These are phyloP conservation scores for Stephanodiscus minutulus DNA, from an alignment of 108 stramenopile genomes.

Conservation along the genomic window DNA sequence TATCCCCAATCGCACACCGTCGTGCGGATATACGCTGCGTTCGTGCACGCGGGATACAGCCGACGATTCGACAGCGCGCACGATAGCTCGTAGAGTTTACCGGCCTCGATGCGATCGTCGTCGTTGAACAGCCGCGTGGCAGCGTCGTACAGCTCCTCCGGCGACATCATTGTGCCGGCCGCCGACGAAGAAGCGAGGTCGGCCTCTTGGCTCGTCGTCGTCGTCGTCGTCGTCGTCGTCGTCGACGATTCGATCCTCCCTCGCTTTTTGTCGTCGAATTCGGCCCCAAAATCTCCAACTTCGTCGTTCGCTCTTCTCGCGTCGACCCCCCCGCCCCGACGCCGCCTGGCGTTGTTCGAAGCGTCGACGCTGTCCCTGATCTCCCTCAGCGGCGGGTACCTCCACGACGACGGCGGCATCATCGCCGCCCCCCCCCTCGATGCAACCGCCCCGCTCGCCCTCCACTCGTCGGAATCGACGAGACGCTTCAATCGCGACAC, in stretches of 20 bases:
- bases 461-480: too few relatives aligned
- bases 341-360: neutral
- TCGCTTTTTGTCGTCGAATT: constrained; percentile 16
- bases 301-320: neutral
- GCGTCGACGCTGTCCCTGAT: too few relatives aligned
- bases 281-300: constrained; percentile 17
- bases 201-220: too few relatives aligned
- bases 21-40: constrained; percentile 77
- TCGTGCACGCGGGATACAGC: constrained; percentile 67
- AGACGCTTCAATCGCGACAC: too few relatives aligned
- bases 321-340: neutral
- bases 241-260: constrained; percentile 3
- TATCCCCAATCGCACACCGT: constrained; percentile 82
- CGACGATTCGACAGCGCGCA: constrained; percentile 58
- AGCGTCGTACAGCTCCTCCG: constrained; percentile 77
- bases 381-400: too few relatives aligned
- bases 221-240: neutral
- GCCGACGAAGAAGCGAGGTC: too few relatives aligned
- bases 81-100: constrained; percentile 73
- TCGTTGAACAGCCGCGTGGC: constrained; percentile 62
- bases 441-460: too few relatives aligned
- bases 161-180: constrained; percentile 27
- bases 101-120: constrained; percentile 64
- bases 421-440: neutral
- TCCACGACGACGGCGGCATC: neutral